phyloP scores from a whole-genome alignment of 495 filamentous ascomycete genomes.

The Xylaria sp. region DNA sequence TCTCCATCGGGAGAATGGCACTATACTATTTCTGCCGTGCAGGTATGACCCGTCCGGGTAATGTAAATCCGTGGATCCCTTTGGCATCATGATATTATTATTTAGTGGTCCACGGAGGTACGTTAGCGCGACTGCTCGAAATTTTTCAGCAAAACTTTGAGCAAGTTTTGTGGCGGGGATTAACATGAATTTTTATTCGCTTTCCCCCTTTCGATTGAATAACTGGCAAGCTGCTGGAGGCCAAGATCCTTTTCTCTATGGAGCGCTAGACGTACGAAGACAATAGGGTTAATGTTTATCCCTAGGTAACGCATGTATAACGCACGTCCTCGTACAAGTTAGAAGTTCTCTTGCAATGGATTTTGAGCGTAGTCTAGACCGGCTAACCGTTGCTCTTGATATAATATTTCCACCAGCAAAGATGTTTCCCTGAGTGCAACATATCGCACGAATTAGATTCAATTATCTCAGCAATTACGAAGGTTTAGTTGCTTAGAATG shows the following conservation, averaged over 20 bases:
- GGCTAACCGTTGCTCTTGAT: too few species aligned
- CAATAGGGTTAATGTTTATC: background rate
- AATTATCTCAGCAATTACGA: too few species aligned
- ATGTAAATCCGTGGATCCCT: background rate
- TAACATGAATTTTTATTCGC: background rate
- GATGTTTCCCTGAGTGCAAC: too few species aligned
- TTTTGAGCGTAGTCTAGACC: too few species aligned
- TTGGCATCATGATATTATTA: background rate
- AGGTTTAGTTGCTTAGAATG: too few species aligned
- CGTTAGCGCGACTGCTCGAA: too few species aligned
- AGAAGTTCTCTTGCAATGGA: too few species aligned
- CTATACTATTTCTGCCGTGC: background rate
- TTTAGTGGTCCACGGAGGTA: background rate
- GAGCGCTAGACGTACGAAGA: background rate
- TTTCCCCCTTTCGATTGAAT: background rate
- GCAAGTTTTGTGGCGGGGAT: background rate
- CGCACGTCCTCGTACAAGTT: too few species aligned
- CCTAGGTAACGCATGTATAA: background rate
- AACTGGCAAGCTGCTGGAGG: background rate
- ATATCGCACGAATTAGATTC: too few species aligned
- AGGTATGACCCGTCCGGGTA: background rate
- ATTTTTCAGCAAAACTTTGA: too few species aligned
- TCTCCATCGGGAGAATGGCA: background rate
- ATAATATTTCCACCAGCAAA: too few species aligned
- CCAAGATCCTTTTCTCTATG: background rate